These are phyloP conservation scores for Solanum virginianum DNA, from an alignment of 257 asterid genomes.

Conservation along the genomic window DNA sequence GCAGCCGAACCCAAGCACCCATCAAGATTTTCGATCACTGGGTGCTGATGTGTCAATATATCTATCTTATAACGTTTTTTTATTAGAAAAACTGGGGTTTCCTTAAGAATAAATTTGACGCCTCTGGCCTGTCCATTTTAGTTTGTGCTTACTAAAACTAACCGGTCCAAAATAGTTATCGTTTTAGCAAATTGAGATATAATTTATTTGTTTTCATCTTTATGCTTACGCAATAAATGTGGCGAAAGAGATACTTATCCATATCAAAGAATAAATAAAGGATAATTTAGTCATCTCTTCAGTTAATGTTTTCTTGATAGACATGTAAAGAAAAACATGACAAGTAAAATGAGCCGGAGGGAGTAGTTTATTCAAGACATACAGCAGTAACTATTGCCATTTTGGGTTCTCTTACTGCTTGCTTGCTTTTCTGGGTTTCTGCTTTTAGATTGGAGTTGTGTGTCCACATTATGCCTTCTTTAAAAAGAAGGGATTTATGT, in stretches of 20 bases:
- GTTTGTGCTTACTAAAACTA: neutral
- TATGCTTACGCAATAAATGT: neutral
- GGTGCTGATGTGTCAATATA: neutral
- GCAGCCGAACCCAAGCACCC: no score
- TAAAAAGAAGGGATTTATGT: neutral
- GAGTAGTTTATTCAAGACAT: neutral
- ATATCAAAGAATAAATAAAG: neutral
- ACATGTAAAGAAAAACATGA: neutral
- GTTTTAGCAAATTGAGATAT: neutral
- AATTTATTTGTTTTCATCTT: neutral
- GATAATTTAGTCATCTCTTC: neutral
- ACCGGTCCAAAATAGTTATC: neutral
- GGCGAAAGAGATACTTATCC: neutral
- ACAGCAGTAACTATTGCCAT: neutral
- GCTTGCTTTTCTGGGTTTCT: neutral
- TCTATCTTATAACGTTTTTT: neutral
- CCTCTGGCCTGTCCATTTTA: neutral
- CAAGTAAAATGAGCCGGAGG: neutral
- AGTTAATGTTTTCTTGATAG: neutral
- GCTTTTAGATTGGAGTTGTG: neutral
- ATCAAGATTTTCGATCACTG: neutral
- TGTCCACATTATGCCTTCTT: neutral
- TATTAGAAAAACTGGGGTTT: neutral
- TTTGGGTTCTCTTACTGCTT: neutral
- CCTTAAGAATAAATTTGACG: neutral